phyloP scores from a whole-genome alignment of 2,329 filamentous ascomycete genomes.

The Colletotrichum lini region DNA sequence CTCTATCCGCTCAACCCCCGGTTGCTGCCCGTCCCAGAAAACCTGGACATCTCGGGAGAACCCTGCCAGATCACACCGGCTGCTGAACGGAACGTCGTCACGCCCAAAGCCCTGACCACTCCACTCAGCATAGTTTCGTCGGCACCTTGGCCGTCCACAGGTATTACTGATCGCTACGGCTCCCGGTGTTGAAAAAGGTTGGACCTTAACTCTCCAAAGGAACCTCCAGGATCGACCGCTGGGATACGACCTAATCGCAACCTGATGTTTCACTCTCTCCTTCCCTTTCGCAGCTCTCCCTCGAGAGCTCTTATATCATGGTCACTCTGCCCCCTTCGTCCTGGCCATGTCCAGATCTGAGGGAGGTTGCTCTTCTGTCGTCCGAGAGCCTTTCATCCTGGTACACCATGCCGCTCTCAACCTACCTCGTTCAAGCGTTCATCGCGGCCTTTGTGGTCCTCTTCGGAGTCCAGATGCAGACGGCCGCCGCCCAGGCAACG shows the following conservation, averaged over 20 bases:
- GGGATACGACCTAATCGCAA: constrained; percentile 10
- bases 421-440: constrained; percentile 36
- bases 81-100: constrained; percentile 32
- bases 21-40: constrained; percentile 1
- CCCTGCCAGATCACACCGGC: constrained; percentile 26
- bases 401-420: constrained; percentile 35
- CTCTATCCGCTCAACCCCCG: constrained; percentile 25
- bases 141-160: constrained; percentile 16
- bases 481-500: constrained; percentile 24
- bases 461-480: constrained; percentile 31
- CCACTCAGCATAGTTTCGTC: constrained; percentile 11
- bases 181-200: constrained; percentile 25
- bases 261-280: constrained; percentile 26
- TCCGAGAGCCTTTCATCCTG: constrained; percentile 20
- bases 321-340: constrained; percentile 32
- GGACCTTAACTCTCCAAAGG: not conserved
- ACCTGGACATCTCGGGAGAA: constrained; percentile 27
- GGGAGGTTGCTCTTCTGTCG: constrained; percentile 13
- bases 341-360: constrained; percentile 23
- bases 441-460: constrained; percentile 35
- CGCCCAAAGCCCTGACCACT: not conserved
- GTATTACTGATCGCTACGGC: constrained; percentile 30
- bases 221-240: constrained; percentile 21
- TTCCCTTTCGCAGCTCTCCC: constrained; percentile 13
- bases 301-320: constrained; percentile 34